These are phyloP conservation scores for Cyclotella kingstonii DNA, from an alignment of 108 stramenopile genomes.

Conservation along the genomic window DNA sequence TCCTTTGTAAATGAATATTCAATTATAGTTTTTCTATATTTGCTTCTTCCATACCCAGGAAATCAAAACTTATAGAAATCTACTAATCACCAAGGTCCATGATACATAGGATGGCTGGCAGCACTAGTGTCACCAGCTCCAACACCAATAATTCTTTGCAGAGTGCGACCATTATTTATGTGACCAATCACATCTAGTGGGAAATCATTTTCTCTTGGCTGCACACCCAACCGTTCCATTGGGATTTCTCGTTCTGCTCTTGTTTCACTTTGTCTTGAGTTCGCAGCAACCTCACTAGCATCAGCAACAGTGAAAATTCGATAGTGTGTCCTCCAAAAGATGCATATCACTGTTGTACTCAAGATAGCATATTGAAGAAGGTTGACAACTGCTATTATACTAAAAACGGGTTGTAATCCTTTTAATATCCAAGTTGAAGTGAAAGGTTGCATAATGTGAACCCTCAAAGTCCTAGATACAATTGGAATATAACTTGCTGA, in stretches of 20 bases:
- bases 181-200: too few species aligned
- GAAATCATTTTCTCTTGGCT: too few species aligned
- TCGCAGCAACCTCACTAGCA: constrained; percentile 14
- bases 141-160: constrained; percentile 17
- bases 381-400: constrained; percentile 18
- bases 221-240: background rate
- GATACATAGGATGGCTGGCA: constrained; percentile 22
- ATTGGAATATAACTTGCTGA: constrained; percentile 23
- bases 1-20: too few species aligned
- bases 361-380: constrained; percentile 21
- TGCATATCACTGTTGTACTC: constrained; percentile 29
- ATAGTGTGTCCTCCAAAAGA: constrained; percentile 37
- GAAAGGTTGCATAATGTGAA: constrained; percentile 8
- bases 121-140: constrained; percentile 23
- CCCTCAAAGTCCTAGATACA: constrained; percentile 16
- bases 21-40: too few species aligned
- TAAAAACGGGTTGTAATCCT: constrained; percentile 9
- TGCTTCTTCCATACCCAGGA: too few species aligned
- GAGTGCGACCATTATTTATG: background rate
- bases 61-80: too few species aligned
- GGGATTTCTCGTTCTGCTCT: too few species aligned
- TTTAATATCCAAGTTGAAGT: constrained; percentile 9
- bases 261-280: constrained; percentile 3
- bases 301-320: constrained; percentile 35
- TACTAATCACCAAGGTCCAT: constrained; percentile 29